These are phyloP conservation scores for Colletotrichum lindemuthianum DNA, from an alignment of 2,329 filamentous ascomycete genomes.

Conservation along the genomic window DNA sequence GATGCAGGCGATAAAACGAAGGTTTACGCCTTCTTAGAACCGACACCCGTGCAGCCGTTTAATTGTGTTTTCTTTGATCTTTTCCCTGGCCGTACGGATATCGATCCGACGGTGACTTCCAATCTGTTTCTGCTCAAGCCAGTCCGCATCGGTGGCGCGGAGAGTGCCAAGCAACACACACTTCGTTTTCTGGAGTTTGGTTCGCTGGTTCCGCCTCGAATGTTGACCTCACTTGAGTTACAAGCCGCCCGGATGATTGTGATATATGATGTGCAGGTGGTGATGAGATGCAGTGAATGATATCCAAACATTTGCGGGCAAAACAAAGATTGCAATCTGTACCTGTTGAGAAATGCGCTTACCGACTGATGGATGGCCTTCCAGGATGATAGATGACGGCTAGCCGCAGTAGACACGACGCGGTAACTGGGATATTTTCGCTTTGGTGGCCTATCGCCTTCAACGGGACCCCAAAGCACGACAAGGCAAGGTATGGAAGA, in stretches of 20 bases:
- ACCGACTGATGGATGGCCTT: slow-evolving; percentile 25
- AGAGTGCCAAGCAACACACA: slow-evolving; percentile 1
- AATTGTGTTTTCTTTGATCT: not conserved
- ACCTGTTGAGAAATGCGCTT: slow-evolving; percentile 19
- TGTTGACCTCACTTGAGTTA: slow-evolving; percentile 32
- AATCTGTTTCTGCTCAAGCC: slow-evolving; percentile 5
- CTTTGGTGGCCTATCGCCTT: slow-evolving; percentile 33
- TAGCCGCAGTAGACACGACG: slow-evolving; percentile 23
- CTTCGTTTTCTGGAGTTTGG: not conserved
- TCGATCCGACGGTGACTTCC: slow-evolving; percentile 20
- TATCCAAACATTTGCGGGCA: not conserved
- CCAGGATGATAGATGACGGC: slow-evolving; percentile 7
- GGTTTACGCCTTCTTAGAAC: slow-evolving; percentile 23
- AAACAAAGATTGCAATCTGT: slow-evolving; percentile 20
- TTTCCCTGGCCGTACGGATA: not conserved
- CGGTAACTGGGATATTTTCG: slow-evolving; percentile 27
- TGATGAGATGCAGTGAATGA: slow-evolving; percentile 4
- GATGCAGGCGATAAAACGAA: slow-evolving; percentile 27
- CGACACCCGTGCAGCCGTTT: slow-evolving; percentile 18
- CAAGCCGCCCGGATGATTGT: slow-evolving; percentile 2
- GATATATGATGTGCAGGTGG: slow-evolving; percentile 15
- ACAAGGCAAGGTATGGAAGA: slow-evolving; percentile 29
- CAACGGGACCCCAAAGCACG: slow-evolving; percentile 27
- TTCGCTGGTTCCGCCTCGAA: slow-evolving; percentile 3
- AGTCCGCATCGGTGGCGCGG: slow-evolving; percentile 1